phyloP scores from a whole-genome alignment of 768 basidiomycete species.

The Podaxis carcinomalis region DNA sequence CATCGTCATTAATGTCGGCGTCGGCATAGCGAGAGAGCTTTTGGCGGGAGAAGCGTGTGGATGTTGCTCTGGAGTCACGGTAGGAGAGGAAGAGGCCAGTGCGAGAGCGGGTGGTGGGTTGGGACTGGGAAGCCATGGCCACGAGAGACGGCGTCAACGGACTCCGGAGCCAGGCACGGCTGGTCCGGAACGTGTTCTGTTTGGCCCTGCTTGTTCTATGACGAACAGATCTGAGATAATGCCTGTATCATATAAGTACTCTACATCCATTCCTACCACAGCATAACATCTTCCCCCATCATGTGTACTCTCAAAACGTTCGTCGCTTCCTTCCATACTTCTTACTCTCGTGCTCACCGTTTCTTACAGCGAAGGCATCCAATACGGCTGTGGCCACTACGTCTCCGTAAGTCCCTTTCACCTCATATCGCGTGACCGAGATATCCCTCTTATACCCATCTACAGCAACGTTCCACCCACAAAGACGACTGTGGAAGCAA shows the following conservation, averaged over 20 bases:
- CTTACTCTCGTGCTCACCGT: slow-evolving; percentile 15
- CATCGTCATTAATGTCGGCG: slow-evolving; percentile 47
- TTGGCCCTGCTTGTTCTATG: slow-evolving; percentile 13
- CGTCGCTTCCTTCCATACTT: slow-evolving; percentile 15
- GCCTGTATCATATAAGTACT: slow-evolving; percentile 12
- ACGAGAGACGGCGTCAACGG: not conserved
- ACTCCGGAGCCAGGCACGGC: not conserved
- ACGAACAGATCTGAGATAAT: slow-evolving; percentile 10
- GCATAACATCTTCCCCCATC: slow-evolving; percentile 5
- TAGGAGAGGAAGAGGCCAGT: slow-evolving; percentile 94
- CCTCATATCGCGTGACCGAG: slow-evolving; percentile 8
- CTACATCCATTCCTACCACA: not conserved
- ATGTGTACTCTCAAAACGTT: slow-evolving; percentile 62
- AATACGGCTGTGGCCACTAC: slow-evolving; percentile 80
- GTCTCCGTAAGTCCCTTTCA: slow-evolving; percentile 43
- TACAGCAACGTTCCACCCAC: slow-evolving; percentile 44
- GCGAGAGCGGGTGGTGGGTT: slow-evolving; percentile 69
- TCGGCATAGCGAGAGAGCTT: slow-evolving; percentile 42
- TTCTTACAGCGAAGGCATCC: slow-evolving; percentile 60
- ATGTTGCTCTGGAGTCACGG: slow-evolving; percentile 67
- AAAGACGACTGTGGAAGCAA: slow-evolving; percentile 54
- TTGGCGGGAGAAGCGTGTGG: slow-evolving; percentile 35
- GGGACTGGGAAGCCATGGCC: slow-evolving; percentile 21
- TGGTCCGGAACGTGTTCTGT: slow-evolving; percentile 21
- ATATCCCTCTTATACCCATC: slow-evolving; percentile 12